A percentile compares a stretch with the other conserved stretches of the same genome.
These are phyloP conservation scores for Aphanomyces stellatus DNA, from an alignment of 352 stramenopile genomes.

Conservation along the genomic window DNA sequence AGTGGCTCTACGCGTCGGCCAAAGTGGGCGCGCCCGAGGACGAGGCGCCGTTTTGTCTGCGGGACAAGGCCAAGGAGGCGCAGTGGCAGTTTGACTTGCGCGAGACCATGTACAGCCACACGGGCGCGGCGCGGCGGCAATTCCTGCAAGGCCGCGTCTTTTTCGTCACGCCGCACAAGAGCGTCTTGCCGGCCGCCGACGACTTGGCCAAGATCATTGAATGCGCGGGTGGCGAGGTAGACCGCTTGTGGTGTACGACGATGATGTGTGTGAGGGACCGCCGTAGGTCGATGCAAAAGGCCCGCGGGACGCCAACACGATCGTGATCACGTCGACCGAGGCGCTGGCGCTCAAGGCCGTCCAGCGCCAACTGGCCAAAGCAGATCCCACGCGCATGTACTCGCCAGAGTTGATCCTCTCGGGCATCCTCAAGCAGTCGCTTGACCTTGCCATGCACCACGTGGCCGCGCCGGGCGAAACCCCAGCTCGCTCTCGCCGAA, in stretches of 20 bases:
- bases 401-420: conserved; percentile 39
- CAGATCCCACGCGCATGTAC: conserved; percentile 30
- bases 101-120: conserved; percentile 36
- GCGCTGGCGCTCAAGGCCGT: conserved; percentile 28
- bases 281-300: conserved; percentile 21
- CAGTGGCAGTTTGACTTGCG: conserved; percentile 45
- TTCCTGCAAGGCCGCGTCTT: conserved; percentile 29
- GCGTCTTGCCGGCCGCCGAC: conserved; percentile 34
- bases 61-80: conserved; percentile 30
- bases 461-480: conserved; percentile 16
- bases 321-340: conserved; percentile 39
- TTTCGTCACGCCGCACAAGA: conserved; percentile 51
- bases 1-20: conserved; percentile 41
- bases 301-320: conserved; percentile 24
- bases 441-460: conserved; percentile 30
- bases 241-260: not conserved
- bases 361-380: conserved; percentile 29
- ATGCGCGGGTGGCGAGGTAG: conserved; percentile 34
- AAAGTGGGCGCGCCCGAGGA: conserved; percentile 24
- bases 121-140: conserved; percentile 23
- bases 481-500: no score
- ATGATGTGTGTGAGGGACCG: not conserved
- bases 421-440: conserved; percentile 33
- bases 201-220: conserved; percentile 46
- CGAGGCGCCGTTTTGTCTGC: conserved; percentile 35